Base-by-base conservation (phyloP, 1,284 basidiomycete species). In the Ustilago loliicola region DNA sequence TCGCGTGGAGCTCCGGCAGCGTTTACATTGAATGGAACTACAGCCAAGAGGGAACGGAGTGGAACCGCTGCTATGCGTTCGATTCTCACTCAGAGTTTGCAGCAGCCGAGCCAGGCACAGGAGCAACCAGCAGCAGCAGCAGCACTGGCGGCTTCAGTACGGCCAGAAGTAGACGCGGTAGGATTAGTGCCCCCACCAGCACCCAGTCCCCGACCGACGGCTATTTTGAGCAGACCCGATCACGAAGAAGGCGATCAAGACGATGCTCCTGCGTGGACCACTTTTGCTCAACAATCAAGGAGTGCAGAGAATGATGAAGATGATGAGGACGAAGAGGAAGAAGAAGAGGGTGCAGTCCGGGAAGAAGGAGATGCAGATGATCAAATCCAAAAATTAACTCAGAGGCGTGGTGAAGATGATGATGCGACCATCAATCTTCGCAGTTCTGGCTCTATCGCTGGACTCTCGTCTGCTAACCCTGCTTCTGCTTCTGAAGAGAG, bases 151-250 rank as follows among this genome's bases (percentile, higher is more conserved):
- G 23, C 25, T 8, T 15, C 40, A 27, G 15, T 40, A 32, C n/a
- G 45, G 32, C 48, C 59, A 19, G 56, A 58, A 29, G 66, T 61
- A 29, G 66, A 72, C 25, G 69, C 66, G 45, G 66, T 72, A 4
- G 77, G 72, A 13, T 48, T 75, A 34, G 71, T 79, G 2, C 77
- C 72, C 3, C 77, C 77, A 9, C 77, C 77, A 15, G 77, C 77
- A 32, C 77, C 77, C 10, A 72, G 72, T 59, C 76, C 76, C 4
- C 30, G 76, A 13, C 59, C 77, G 1, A 67, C 72, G 11, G 72
- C 77, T 3, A 75, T 75, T 23, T 36, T 75, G 40, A 75, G 62
- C 45, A 42, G 77, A 47, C 66, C 68, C 1, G 72, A 79, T 21
- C 69, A 75, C 54, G 72, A 79, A 27, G 67, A 75, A 23, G 71